phyloP scores from a whole-genome alignment of 2,329 filamentous ascomycete species.

The Chaetomium strumarium region DNA sequence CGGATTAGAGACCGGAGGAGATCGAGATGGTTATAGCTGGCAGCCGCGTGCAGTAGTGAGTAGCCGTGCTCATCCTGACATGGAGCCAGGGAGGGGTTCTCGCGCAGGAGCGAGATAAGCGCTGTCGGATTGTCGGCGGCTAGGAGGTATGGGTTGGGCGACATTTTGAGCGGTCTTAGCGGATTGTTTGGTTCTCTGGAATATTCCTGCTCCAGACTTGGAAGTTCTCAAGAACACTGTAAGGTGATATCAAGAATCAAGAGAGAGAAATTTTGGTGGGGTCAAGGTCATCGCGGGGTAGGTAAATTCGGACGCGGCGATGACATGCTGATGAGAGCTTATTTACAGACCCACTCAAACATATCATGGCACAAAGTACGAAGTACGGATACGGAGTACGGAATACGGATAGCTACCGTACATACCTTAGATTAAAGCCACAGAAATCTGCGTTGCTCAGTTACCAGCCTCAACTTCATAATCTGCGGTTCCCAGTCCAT shows the following conservation, averaged over 20 bases:
- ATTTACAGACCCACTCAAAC: too few relatives aligned
- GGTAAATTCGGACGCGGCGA: constrained; percentile 2
- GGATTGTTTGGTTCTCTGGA: background rate
- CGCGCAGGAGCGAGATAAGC: constrained; percentile 67
- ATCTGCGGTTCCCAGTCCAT: too few relatives aligned
- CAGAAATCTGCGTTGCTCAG: too few relatives aligned
- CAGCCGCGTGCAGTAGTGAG: constrained; percentile 85
- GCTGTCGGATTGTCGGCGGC: constrained; percentile 75
- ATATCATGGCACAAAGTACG: too few relatives aligned
- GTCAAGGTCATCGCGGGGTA: constrained; percentile 12
- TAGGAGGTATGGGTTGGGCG: constrained; percentile 62
- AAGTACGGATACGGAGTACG: too few relatives aligned
- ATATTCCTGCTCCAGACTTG: background rate
- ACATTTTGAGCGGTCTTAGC: constrained; percentile 33
- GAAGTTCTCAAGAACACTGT: background rate
- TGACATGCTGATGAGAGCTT: background rate
- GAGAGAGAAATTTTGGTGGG: constrained; percentile 12
- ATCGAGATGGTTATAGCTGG: constrained; percentile 82
- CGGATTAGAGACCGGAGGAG: constrained; percentile 70
- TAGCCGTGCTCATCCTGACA: constrained; percentile 88
- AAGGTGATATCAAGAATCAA: too few relatives aligned
- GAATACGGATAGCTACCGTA: too few relatives aligned
- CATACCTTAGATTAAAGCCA: too few relatives aligned
- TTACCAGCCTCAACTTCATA: too few relatives aligned
- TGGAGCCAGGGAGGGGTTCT: constrained; percentile 69